Conservation (phyloP, 257 asterid genomes). For the Fraxinus cuspidata region DNA sequence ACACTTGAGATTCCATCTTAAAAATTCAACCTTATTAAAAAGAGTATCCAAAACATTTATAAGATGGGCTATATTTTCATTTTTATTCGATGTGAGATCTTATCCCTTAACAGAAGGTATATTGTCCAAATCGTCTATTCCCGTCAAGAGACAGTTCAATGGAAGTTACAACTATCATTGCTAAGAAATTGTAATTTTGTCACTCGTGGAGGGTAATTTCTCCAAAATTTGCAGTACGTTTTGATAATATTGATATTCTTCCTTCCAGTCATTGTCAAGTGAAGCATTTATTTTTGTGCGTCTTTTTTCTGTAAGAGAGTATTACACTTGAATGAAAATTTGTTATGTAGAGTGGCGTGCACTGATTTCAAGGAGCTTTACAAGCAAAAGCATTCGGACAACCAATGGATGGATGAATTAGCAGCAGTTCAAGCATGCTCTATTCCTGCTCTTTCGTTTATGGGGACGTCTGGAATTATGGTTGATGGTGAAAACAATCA, state of each 20-base stretch:
- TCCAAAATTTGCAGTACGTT: not conserved
- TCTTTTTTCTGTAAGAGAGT: not conserved
- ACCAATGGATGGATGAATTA: slow-evolving; percentile 82
- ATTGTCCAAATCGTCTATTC: not conserved
- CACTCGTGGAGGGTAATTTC: not conserved
- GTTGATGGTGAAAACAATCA: slow-evolving; percentile 50
- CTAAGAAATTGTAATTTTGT: not conserved
- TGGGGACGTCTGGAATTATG: slow-evolving; percentile 62
- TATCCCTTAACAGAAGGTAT: no score
- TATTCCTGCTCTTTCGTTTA: slow-evolving; percentile 48
- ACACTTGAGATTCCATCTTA: no score
- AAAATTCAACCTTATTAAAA: no score
- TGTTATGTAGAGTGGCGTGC: slow-evolving; percentile 65
- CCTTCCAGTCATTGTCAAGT: not conserved
- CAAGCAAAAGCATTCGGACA: slow-evolving; percentile 74
- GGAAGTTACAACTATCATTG: not conserved
- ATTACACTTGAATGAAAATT: not conserved
- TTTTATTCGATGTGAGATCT: no score
- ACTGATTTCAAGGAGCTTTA: slow-evolving; percentile 73
- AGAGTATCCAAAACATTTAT: no score
- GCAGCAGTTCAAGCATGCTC: slow-evolving; percentile 78
- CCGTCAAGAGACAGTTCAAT: not conserved
- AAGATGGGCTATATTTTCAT: no score
- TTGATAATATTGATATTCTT: not conserved
- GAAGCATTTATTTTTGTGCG: not conserved